Percentiles rank a stretch among this genome's conserved stretches.
These are phyloP conservation scores for Boletus rubroflammeus DNA, from an alignment of 768 basidiomycete species.

Conservation along the genomic window DNA sequence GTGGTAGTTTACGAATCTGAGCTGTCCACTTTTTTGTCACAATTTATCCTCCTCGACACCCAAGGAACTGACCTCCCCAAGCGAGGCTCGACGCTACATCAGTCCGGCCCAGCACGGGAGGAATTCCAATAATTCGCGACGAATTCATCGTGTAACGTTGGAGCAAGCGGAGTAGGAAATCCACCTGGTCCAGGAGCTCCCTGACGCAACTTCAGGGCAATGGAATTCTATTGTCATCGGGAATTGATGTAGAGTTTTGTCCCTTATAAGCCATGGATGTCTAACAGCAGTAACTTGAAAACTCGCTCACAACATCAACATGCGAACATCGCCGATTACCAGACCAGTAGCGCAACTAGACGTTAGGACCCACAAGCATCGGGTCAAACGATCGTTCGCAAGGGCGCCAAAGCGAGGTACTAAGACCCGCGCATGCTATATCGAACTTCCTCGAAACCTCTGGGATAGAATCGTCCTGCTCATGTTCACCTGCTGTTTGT, in stretches of 20 bases:
- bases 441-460: slow-evolving; percentile 8
- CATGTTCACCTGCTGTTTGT: slow-evolving; percentile 23
- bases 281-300: background rate
- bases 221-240: slow-evolving; percentile 2
- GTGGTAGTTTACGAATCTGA: background rate
- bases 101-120: background rate
- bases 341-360: background rate
- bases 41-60: too few species aligned
- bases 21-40: background rate
- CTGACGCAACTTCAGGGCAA: background rate
- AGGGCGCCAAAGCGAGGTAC: background rate
- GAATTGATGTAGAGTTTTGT: background rate
- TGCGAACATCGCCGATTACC: slow-evolving; percentile 5
- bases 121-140: background rate
- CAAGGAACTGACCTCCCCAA: too few species aligned
- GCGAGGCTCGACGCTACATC: background rate
- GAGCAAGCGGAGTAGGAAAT: background rate
- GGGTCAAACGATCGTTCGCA: background rate
- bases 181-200: background rate
- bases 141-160: background rate
- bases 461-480: slow-evolving; percentile 24
- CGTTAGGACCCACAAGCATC: background rate
- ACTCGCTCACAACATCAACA: slow-evolving; percentile 7
- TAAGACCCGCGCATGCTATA: background rate
- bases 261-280: background rate